Percentiles rank a stretch among this genome's conserved stretches.
Conservation (phyloP, 768 basidiomycete genomes). For the Boletales sp. region DNA sequence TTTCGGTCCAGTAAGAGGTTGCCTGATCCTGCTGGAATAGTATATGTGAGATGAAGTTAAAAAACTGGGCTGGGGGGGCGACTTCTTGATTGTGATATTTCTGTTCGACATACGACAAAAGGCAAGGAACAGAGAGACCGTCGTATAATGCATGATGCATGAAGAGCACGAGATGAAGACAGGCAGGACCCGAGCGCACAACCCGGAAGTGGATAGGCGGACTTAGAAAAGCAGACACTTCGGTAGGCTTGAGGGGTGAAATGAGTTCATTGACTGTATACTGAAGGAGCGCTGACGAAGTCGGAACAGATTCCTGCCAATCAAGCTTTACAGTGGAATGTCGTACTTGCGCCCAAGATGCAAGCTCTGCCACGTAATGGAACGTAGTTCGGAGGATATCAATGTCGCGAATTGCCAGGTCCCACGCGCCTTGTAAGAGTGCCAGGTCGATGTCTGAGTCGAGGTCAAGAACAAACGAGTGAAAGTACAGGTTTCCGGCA, state of each 20-base stretch:
- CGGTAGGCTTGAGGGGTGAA: slow-evolving; percentile 10
- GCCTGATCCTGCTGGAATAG: slow-evolving; percentile 37
- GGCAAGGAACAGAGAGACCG: slow-evolving; percentile 37
- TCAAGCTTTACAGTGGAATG: slow-evolving; percentile 22
- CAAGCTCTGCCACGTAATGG: slow-evolving; percentile 37
- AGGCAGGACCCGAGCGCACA: slow-evolving; percentile 2
- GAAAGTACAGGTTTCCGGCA: slow-evolving; percentile 29
- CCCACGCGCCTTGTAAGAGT: slow-evolving; percentile 37
- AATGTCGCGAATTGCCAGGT: slow-evolving; percentile 26
- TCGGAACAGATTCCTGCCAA: slow-evolving; percentile 21
- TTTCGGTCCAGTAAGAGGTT: slow-evolving; percentile 36
- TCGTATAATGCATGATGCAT: slow-evolving; percentile 51
- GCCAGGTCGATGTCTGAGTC: slow-evolving; percentile 18
- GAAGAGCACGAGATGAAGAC: slow-evolving; percentile 32
- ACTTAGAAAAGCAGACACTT: slow-evolving; percentile 24
- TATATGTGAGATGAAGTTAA: slow-evolving; percentile 36
- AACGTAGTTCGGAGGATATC: slow-evolving; percentile 47
- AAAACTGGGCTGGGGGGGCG: slow-evolving; percentile 29
- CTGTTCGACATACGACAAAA: slow-evolving; percentile 31
- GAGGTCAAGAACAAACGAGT: slow-evolving; percentile 28
- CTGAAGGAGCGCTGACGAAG: slow-evolving; percentile 8
- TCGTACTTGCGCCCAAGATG: slow-evolving; percentile 28
- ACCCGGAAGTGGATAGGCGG: slow-evolving; percentile 31
- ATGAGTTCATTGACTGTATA: slow-evolving; percentile 9
- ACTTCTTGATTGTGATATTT: slow-evolving; percentile 26